These are phyloP conservation scores for Xylariaceae sp. DNA, from an alignment of 2,329 filamentous ascomycete species.

Conservation along the genomic window DNA sequence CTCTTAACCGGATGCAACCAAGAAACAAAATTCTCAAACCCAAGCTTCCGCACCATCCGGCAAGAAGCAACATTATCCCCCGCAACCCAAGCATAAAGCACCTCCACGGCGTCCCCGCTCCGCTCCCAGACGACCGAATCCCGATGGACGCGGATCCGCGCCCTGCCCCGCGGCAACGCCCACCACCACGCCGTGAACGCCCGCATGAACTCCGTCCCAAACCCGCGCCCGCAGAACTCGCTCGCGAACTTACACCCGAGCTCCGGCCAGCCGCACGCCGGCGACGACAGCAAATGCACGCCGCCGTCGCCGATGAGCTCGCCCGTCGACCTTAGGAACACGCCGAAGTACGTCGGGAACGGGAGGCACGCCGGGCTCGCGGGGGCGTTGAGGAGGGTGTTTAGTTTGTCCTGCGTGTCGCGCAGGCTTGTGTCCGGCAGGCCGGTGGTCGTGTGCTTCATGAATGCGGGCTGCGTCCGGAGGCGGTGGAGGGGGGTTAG, in stretches of 20 bases:
- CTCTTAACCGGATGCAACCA: constrained; percentile 6
- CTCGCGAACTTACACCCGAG: constrained; percentile 11
- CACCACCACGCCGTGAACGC: constrained; percentile 14
- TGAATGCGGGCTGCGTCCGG: constrained; percentile 1
- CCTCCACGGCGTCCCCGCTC: not conserved
- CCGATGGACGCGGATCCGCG: not conserved
- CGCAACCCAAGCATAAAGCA: not conserved
- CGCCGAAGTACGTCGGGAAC: constrained; percentile 8
- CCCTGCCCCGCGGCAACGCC: constrained; percentile 5
- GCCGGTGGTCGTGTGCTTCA: constrained; percentile 5
- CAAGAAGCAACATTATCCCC: not conserved
- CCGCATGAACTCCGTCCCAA: constrained; percentile 13
- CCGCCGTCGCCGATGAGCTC: constrained; percentile 16
- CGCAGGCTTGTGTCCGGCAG: not conserved
- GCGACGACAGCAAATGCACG: constrained; percentile 1
- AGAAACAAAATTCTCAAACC: constrained; percentile 28
- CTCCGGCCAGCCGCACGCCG: constrained; percentile 9
- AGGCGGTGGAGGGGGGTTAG: constrained; percentile 1
- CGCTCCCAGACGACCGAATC: constrained; percentile 1
- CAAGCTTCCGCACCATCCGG: constrained; percentile 24
- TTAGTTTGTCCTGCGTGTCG: constrained; percentile 6
- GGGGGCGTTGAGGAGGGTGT: constrained; percentile 2
- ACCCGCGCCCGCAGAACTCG: constrained; percentile 8
- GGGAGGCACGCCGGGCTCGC: not conserved
- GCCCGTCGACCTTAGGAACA: constrained; percentile 8